Evolutionary conservation across 169 alveolate species (phyloP).

Genomic region (Eimeria maxima): DNA sequence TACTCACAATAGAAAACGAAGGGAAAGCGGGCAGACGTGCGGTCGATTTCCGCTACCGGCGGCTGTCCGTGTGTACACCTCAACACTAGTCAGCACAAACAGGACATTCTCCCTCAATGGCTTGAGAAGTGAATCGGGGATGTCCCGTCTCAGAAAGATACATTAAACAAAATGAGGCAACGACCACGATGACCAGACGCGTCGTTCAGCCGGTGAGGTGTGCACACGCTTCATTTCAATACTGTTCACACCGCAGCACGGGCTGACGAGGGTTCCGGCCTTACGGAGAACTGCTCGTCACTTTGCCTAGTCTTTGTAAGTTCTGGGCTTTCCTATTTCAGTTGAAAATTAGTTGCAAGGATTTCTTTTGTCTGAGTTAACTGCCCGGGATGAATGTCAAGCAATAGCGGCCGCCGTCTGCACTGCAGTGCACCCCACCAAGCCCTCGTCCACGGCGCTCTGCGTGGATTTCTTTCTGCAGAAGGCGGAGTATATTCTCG

Average conservation of each 20-base stretch:
- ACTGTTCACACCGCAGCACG: neutral
- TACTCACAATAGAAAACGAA: neutral
- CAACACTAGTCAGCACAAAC: neutral
- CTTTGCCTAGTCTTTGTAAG: neutral
- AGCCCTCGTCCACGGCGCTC: constrained; percentile 39
- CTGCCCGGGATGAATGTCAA: neutral
- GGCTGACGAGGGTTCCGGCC: neutral
- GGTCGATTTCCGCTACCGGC: neutral
- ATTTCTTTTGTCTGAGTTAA: neutral
- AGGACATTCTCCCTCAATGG: neutral
- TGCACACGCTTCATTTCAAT: constrained; percentile 6
- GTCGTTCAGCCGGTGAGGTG: neutral
- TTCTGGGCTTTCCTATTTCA: neutral
- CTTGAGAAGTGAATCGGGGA: neutral
- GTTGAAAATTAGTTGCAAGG: neutral
- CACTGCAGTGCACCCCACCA: constrained; percentile 70
- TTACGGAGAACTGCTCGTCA: neutral
- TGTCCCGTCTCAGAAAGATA: neutral
- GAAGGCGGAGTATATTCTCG: neutral
- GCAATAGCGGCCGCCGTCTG: constrained; percentile 60
- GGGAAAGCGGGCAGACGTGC: neutral
- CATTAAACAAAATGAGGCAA: neutral
- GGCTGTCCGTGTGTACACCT: constrained; percentile 16
- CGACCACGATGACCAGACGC: neutral
- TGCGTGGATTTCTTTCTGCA: neutral